These are phyloP conservation scores for Paxillus involutus DNA, from an alignment of 768 basidiomycete genomes.

Conservation along the genomic window DNA sequence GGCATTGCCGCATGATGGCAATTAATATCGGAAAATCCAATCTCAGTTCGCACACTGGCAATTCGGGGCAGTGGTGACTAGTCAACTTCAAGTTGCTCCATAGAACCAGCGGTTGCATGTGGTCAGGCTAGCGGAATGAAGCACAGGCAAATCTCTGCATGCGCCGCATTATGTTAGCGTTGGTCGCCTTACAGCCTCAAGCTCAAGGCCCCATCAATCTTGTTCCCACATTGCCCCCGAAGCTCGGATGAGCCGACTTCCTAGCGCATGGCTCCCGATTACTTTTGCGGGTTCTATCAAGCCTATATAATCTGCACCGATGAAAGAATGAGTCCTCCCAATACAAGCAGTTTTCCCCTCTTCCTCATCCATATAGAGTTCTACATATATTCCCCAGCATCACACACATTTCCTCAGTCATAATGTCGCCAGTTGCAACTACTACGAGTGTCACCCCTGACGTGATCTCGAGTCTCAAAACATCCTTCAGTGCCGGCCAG, in stretches of 20 bases:
- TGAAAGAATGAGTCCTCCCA: not conserved
- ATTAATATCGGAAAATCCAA: no score
- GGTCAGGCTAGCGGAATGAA: not conserved
- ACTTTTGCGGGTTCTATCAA: not conserved
- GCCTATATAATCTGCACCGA: constrained; percentile 6
- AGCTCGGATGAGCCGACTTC: not conserved
- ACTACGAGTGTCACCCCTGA: not conserved
- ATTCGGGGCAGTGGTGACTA: not conserved
- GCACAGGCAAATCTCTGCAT: not conserved
- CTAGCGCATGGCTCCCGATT: not conserved
- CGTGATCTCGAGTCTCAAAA: constrained; percentile 7
- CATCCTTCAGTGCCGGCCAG: not conserved
- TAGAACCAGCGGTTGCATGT: not conserved
- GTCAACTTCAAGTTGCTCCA: not conserved
- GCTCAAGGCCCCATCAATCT: not conserved
- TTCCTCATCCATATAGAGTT: not conserved
- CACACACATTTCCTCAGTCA: not conserved
- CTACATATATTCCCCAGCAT: not conserved
- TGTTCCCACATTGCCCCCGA: not conserved
- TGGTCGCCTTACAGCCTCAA: constrained; percentile 8
- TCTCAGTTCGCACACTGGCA: no score
- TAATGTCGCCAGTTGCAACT: constrained; percentile 10
- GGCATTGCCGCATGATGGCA: no score
- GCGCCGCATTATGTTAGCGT: constrained; percentile 7
- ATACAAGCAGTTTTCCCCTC: not conserved